Evolutionary conservation across 1,139 yeast genomes (phyloP).

Genomic region (Zygosaccharomyces pseudobailii): DNA sequence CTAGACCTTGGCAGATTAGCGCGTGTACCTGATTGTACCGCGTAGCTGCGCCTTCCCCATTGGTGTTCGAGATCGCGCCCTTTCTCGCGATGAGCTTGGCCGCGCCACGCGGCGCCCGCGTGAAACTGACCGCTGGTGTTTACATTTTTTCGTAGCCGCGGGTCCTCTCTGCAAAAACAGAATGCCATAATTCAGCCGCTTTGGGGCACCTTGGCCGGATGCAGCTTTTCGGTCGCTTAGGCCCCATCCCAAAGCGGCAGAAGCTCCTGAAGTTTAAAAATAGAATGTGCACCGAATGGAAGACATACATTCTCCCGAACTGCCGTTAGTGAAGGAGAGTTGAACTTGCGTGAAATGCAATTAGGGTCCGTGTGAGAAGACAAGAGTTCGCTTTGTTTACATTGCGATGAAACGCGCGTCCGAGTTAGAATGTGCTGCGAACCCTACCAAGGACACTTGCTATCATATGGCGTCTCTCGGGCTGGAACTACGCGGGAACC

Average conservation of each 20-base stretch:
- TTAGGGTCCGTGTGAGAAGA: background rate
- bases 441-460: background rate
- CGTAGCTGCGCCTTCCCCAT: background rate
- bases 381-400: background rate
- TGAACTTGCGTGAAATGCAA: too few species aligned
- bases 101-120: too few species aligned
- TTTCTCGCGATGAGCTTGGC: background rate
- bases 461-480: too few species aligned
- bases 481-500: background rate
- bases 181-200: background rate
- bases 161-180: background rate
- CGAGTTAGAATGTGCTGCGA: background rate
- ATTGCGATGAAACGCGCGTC: background rate
- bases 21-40: background rate
- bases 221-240: background rate
- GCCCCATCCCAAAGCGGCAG: background rate
- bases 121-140: background rate
- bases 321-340: too few species aligned
- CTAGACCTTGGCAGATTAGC: background rate
- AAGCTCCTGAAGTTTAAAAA: background rate
- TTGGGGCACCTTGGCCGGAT: background rate
- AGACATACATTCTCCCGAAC: background rate
- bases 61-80: background rate
- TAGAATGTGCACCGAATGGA: background rate
- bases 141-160: background rate